phyloP scores from a whole-genome alignment of 2,329 filamentous ascomycete genomes.

The Fonsecaea nubica region DNA sequence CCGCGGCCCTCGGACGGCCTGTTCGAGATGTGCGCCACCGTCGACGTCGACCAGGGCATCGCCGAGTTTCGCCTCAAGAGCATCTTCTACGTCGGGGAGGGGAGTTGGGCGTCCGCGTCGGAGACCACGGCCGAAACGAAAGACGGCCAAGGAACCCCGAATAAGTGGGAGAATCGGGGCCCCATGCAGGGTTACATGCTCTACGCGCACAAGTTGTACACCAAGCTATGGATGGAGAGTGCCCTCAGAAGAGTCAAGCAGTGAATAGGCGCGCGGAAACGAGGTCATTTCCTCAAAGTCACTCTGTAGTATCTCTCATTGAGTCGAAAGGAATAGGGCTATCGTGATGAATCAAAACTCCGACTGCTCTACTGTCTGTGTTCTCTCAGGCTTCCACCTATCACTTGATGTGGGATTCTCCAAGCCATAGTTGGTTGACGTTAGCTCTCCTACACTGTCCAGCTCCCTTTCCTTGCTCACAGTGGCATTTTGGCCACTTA shows the following conservation, averaged over 20 bases:
- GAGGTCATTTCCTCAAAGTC: background rate
- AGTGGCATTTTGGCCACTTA: background rate
- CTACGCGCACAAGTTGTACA: conserved; percentile 62
- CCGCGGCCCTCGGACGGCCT: conserved; percentile 68
- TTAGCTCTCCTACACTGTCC: conserved; percentile 2
- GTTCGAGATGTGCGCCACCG: conserved; percentile 67
- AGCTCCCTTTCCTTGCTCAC: background rate
- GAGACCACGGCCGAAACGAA: conserved; percentile 40
- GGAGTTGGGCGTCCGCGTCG: background rate
- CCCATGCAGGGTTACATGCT: conserved; percentile 40
- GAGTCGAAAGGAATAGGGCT: background rate
- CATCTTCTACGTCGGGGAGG: conserved; percentile 58
- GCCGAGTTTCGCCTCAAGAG: conserved; percentile 72
- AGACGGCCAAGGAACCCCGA: background rate
- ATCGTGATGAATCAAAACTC: background rate
- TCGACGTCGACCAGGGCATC: conserved; percentile 65
- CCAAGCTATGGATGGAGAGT: conserved; percentile 64
- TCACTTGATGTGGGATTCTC: background rate
- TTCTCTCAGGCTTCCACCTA: background rate
- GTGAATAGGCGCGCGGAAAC: conserved; percentile 1
- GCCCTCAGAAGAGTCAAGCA: conserved; percentile 46
- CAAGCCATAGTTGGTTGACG: background rate
- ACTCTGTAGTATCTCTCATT: background rate
- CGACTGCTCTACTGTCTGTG: background rate
- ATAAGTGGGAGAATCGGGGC: conserved; percentile 43